Conservation (phyloP, 2,329 filamentous ascomycete species). For the Diplodia mutila region DNA sequence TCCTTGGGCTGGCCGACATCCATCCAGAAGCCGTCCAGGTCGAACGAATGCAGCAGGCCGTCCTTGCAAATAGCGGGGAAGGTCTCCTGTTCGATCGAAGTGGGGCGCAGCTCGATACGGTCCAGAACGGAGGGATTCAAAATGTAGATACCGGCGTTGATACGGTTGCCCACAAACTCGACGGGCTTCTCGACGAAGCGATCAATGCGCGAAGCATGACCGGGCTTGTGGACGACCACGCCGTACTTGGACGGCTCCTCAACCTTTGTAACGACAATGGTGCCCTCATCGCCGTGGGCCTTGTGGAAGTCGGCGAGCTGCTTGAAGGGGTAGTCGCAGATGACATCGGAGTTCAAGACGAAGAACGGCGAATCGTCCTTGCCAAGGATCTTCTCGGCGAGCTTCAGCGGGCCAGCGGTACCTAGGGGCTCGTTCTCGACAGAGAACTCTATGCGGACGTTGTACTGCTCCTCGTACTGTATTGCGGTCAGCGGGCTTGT, state of each 20-base stretch:
- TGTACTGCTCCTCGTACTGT: conserved; percentile 85
- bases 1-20: conserved; percentile 98
- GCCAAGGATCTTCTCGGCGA: conserved; percentile 86
- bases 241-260: conserved; percentile 99
- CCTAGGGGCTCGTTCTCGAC: conserved; percentile 95
- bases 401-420: conserved; percentile 92
- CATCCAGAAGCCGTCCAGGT: conserved; percentile 99
- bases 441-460: conserved; percentile 95
- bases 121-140: conserved; percentile 88
- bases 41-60: conserved; percentile 90
- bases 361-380: conserved; percentile 97
- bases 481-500: conserved; percentile 12
- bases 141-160: conserved; percentile 98
- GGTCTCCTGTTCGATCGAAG: conserved; percentile 97
- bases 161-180: conserved; percentile 97
- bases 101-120: conserved; percentile 93
- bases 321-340: conserved; percentile 96
- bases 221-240: conserved; percentile 96
- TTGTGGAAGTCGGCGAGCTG: conserved; percentile 91
- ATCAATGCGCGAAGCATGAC: conserved; percentile 88
- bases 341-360: conserved; percentile 97
- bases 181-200: conserved; percentile 99
- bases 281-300: conserved; percentile 90
- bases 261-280: conserved; percentile 97
- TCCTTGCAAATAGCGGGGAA: conserved; percentile 94